A percentile compares a stretch with the other conserved stretches of the same genome.
phyloP scores from a whole-genome alignment of 441 rosid species.

The Populus hybrid region DNA sequence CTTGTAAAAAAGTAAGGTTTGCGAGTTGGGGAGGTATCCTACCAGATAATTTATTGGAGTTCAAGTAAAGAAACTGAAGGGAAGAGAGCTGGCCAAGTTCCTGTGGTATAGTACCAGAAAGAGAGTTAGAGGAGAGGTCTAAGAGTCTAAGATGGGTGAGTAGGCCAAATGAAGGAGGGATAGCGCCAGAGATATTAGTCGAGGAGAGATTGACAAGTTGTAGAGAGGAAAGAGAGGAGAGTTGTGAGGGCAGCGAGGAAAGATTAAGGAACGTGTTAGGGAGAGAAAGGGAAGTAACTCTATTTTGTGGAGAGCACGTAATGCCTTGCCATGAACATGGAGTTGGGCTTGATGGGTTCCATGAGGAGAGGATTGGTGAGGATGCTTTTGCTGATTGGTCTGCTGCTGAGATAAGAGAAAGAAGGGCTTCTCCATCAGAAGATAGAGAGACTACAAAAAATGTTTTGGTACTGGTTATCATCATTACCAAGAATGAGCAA shows the following conservation, averaged over 20 bases:
- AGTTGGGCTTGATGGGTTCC: slow-evolving; percentile 69
- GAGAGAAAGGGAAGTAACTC: slow-evolving; percentile 77
- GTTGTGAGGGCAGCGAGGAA: slow-evolving; percentile 59
- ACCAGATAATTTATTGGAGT: slow-evolving; percentile 75
- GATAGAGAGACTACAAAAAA: slow-evolving; percentile 46
- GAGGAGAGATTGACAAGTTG: slow-evolving; percentile 92
- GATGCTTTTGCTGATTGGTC: slow-evolving; percentile 45
- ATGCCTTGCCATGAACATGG: slow-evolving; percentile 95
- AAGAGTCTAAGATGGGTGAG: slow-evolving; percentile 67
- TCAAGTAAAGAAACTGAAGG: slow-evolving; percentile 81
- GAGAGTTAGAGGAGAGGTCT: slow-evolving; percentile 91
- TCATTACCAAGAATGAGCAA: slow-evolving; percentile 26
- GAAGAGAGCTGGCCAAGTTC: slow-evolving; percentile 71
- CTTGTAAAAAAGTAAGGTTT: slow-evolving; percentile 65
- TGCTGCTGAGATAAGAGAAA: slow-evolving; percentile 54
- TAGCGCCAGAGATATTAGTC: slow-evolving; percentile 75
- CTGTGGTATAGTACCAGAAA: slow-evolving; percentile 63
- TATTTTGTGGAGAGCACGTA: slow-evolving; percentile 74
- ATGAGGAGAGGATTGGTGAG: slow-evolving; percentile 60
- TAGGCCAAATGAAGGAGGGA: slow-evolving; percentile 74
- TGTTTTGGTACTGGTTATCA: slow-evolving; percentile 31
- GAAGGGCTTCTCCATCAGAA: slow-evolving; percentile 78
- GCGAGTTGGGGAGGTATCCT: slow-evolving; percentile 65
- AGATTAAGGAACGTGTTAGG: slow-evolving; percentile 82
- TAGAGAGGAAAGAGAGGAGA: slow-evolving; percentile 76